A percentile compares a stretch with the other conserved stretches of the same genome.
Conservation (phyloP, 495 filamentous ascomycete genomes). For the Penicillium psychrofluorescens region DNA sequence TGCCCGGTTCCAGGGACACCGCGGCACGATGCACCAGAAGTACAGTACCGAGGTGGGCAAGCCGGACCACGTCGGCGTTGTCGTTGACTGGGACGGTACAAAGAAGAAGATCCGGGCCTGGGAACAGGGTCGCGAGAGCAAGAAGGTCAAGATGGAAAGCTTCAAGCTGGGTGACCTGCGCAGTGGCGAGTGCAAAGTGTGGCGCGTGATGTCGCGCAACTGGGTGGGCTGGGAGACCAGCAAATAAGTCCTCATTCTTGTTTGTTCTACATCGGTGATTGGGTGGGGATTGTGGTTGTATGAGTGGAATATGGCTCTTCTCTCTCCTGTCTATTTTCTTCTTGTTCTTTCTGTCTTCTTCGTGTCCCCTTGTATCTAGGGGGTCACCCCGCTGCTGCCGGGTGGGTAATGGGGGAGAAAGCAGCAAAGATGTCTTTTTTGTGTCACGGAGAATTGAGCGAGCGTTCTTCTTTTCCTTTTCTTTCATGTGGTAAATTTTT, state of each 20-base stretch:
- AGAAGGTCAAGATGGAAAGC: conserved; percentile 89
- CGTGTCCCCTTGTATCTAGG: not conserved
- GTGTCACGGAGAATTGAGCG: conserved; percentile 21
- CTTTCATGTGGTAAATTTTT: conserved; percentile 11
- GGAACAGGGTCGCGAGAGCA: conserved; percentile 93
- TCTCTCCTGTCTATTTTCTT: conserved; percentile 6
- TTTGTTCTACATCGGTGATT: conserved; percentile 9
- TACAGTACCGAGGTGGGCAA: conserved; percentile 85
- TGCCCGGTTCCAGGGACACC: conserved; percentile 91
- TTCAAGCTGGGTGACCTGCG: conserved; percentile 87
- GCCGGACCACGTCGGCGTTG: conserved; percentile 89
- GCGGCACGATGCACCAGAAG: conserved; percentile 90
- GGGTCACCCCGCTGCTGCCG: conserved; percentile 1
- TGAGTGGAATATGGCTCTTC: conserved; percentile 12
- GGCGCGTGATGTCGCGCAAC: conserved; percentile 84
- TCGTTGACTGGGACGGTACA: conserved; percentile 97
- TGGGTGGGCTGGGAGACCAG: conserved; percentile 80
- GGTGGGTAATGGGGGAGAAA: conserved; percentile 16
- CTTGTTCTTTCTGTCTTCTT: conserved; percentile 2
- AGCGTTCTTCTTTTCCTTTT: conserved; percentile 17
- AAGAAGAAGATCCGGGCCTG: conserved; percentile 96
- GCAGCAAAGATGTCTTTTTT: conserved; percentile 6
- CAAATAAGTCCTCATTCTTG: conserved; percentile 19
- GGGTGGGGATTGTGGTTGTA: conserved; percentile 9
- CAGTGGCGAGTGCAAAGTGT: conserved; percentile 94